Percentiles rank a stretch among this genome's conserved stretches.
These are phyloP conservation scores for Sanghuangporus weigelae DNA, from an alignment of 1,284 basidiomycete species.

Conservation along the genomic window DNA sequence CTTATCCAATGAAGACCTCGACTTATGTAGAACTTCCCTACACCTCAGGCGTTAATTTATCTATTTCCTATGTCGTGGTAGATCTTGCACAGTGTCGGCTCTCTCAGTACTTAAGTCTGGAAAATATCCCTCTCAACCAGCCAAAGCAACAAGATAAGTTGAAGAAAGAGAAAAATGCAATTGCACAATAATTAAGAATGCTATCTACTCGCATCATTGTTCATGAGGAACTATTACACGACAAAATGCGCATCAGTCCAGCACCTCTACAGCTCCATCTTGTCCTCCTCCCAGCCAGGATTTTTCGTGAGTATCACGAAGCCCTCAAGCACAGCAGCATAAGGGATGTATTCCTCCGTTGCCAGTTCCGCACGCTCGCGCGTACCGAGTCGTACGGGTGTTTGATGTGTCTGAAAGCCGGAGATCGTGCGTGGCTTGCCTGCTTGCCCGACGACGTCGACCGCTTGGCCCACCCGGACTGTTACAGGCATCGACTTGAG, in stretches of 20 bases:
- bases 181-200: constrained; percentile 8
- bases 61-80: too few relatives aligned
- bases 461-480: constrained; percentile 93
- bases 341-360: constrained; percentile 95
- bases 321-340: constrained; percentile 83
- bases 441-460: constrained; percentile 88
- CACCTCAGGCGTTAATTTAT: too few relatives aligned
- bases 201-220: not conserved
- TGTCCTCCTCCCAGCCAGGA: constrained; percentile 77
- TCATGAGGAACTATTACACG: not conserved
- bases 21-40: not conserved
- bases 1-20: constrained; percentile 60
- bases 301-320: constrained; percentile 88
- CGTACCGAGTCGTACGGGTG: constrained; percentile 91
- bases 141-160: not conserved
- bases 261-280: constrained; percentile 60
- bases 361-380: constrained; percentile 93
- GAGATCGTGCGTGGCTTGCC: constrained; percentile 90
- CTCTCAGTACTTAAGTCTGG: not conserved
- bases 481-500: constrained; percentile 83
- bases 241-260: not conserved
- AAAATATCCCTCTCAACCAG: not conserved
- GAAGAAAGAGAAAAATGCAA: not conserved
- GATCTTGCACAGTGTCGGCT: not conserved
- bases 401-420: constrained; percentile 95